These are phyloP conservation scores for Candida suzukii DNA, from an alignment of 805 yeast species.

Conservation along the genomic window DNA sequence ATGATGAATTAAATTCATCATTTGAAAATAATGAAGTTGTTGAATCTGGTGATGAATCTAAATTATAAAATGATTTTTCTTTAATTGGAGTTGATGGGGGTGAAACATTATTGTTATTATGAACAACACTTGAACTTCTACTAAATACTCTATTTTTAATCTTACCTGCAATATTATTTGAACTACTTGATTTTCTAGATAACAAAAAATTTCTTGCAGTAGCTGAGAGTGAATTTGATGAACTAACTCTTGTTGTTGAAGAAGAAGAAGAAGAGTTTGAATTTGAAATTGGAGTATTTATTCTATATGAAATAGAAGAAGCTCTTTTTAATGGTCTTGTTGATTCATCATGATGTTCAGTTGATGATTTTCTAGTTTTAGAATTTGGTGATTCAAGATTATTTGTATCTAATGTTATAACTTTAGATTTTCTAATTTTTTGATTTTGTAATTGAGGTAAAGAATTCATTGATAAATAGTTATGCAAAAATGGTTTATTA, in stretches of 20 bases:
- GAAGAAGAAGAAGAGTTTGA: neutral
- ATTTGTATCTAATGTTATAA: neutral
- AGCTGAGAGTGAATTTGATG: conserved; percentile 8
- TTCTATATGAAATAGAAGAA: conserved; percentile 17
- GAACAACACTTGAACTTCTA: neutral
- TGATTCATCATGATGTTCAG: conserved; percentile 13
- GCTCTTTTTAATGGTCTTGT: conserved; percentile 22
- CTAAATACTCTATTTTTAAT: conserved; percentile 9
- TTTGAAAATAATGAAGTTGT: neutral
- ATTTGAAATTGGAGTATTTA: conserved; percentile 6
- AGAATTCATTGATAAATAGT: neutral
- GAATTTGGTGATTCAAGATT: neutral
- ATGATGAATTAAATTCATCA: neutral
- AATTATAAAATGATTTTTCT: neutral
- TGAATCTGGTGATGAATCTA: neutral
- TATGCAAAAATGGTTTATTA: too few species aligned
- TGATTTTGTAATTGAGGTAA: neutral
- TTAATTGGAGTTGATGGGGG: conserved; percentile 3
- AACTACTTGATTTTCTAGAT: conserved; percentile 8
- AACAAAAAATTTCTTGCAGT: conserved; percentile 9
- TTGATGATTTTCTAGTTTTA: conserved; percentile 6
- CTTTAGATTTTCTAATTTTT: neutral
- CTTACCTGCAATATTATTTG: conserved; percentile 6
- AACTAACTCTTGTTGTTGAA: neutral
- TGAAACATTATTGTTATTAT: neutral